Percentiles rank a stretch among this genome's conserved stretches.
These are phyloP conservation scores for Colletotrichum caudatum DNA, from an alignment of 2,329 filamentous ascomycete species.

Conservation along the genomic window DNA sequence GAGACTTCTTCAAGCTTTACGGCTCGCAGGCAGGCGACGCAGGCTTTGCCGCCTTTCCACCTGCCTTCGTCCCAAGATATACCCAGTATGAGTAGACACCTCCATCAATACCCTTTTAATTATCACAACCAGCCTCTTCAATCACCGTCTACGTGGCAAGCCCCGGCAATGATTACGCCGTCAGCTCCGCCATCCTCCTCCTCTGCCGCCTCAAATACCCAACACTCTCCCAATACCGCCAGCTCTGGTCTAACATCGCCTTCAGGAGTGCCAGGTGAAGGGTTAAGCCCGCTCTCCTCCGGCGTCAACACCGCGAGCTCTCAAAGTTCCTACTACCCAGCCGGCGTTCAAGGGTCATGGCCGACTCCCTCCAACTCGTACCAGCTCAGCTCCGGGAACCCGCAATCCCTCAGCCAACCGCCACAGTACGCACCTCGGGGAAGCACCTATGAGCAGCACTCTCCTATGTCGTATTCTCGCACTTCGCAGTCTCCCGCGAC, in stretches of 20 bases:
- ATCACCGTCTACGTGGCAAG: conserved; percentile 32
- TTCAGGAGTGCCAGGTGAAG: conserved; percentile 67
- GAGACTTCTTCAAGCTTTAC: conserved; percentile 70
- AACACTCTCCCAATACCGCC: conserved; percentile 52
- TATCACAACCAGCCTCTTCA: conserved; percentile 29
- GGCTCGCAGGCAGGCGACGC: conserved; percentile 76
- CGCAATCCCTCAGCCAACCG: conserved; percentile 45
- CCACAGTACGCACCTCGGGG: conserved; percentile 28
- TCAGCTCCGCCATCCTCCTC: conserved; percentile 50
- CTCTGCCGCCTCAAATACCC: conserved; percentile 64
- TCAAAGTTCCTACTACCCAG: conserved; percentile 60
- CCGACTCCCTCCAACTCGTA: conserved; percentile 66
- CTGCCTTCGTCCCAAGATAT: conserved; percentile 71
- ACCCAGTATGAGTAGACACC: conserved; percentile 55
- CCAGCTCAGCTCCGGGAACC: conserved; percentile 66
- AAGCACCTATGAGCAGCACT: conserved; percentile 60
- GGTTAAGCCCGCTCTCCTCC: conserved; percentile 71
- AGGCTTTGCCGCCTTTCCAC: conserved; percentile 76
- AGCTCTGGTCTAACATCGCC: conserved; percentile 66
- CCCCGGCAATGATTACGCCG: conserved; percentile 29
- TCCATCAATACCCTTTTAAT: conserved; percentile 43
- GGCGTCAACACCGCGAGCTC: conserved; percentile 71
- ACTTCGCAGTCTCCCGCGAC: conserved; percentile 62
- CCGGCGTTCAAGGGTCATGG: conserved; percentile 66
- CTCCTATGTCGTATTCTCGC: conserved; percentile 58